A percentile compares a stretch with the other conserved stretches of the same genome.
phyloP scores from a whole-genome alignment of 2,329 filamentous ascomycete species.

The Beauveria medogensis region DNA sequence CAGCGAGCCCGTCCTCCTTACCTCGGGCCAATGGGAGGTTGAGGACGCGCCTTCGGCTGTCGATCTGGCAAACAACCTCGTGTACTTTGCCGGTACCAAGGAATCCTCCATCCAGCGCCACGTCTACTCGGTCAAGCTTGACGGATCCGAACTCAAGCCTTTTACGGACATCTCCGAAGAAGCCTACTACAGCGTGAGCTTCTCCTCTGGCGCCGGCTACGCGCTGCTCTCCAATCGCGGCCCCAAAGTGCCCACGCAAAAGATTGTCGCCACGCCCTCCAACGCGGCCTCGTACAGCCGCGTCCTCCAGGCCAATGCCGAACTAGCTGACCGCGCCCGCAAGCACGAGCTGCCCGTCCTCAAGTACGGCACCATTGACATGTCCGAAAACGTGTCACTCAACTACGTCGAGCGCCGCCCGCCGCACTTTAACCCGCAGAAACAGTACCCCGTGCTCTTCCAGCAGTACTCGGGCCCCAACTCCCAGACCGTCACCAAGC shows the following conservation, averaged over 20 bases:
- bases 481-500: conserved; percentile 80
- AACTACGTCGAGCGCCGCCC: conserved; percentile 78
- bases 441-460: conserved; percentile 90
- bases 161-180: conserved; percentile 66
- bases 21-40: conserved; percentile 87
- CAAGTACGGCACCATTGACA: conserved; percentile 74
- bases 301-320: conserved; percentile 69
- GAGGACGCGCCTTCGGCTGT: conserved; percentile 76
- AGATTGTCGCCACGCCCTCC: conserved; percentile 75
- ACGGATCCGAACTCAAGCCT: conserved; percentile 64
- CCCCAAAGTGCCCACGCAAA: conserved; percentile 83
- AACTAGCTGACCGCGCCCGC: conserved; percentile 59
- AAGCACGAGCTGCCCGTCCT: conserved; percentile 76
- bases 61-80: conserved; percentile 74
- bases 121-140: conserved; percentile 79
- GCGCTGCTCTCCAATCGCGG: conserved; percentile 78
- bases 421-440: conserved; percentile 75
- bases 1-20: conserved; percentile 74
- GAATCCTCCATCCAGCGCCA: conserved; percentile 85
- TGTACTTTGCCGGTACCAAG: conserved; percentile 86
- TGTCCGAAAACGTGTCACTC: conserved; percentile 63
- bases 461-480: conserved; percentile 89
- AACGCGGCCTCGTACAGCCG: conserved; percentile 57
- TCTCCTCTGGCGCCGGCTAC: conserved; percentile 75
- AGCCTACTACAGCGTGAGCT: conserved; percentile 75